These are phyloP conservation scores for Vitis hybrid DNA, from an alignment of 177 flowering plant genomes.

Conservation along the genomic window DNA sequence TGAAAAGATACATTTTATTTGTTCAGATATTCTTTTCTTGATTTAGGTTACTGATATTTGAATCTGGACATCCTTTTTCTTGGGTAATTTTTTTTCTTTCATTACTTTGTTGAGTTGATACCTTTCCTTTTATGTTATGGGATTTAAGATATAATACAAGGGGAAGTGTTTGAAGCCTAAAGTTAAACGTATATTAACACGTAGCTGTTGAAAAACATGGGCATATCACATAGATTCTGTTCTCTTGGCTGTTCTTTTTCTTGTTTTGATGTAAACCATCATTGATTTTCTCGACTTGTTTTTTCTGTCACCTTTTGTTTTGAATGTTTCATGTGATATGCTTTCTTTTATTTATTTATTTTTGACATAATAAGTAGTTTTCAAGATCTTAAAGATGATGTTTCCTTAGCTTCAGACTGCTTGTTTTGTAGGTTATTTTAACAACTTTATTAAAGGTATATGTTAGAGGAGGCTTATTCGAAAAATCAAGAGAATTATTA, in stretches of 20 bases:
- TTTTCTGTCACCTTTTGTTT: neutral
- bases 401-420: neutral
- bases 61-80: neutral
- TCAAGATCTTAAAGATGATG: neutral
- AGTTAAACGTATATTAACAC: neutral
- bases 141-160: neutral
- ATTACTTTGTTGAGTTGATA: neutral
- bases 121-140: neutral
- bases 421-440: conserved; percentile 65
- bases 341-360: neutral
- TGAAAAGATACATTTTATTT: neutral
- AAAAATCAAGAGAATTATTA: conserved; percentile 67
- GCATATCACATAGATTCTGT: neutral
- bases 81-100: neutral
- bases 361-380: neutral
- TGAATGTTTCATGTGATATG: neutral
- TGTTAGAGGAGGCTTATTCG: conserved; percentile 81
- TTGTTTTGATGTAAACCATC: neutral
- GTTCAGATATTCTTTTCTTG: neutral
- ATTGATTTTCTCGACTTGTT: neutral
- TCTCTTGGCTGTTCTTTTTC: neutral
- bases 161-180: neutral
- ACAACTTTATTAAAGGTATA: conserved; percentile 88
- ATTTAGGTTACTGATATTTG: neutral
- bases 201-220: neutral